A percentile compares a stretch with the other conserved stretches of the same genome.
Conservation (phyloP, 176 grass and related monocot genomes). For the Oryza glumipatula region DNA sequence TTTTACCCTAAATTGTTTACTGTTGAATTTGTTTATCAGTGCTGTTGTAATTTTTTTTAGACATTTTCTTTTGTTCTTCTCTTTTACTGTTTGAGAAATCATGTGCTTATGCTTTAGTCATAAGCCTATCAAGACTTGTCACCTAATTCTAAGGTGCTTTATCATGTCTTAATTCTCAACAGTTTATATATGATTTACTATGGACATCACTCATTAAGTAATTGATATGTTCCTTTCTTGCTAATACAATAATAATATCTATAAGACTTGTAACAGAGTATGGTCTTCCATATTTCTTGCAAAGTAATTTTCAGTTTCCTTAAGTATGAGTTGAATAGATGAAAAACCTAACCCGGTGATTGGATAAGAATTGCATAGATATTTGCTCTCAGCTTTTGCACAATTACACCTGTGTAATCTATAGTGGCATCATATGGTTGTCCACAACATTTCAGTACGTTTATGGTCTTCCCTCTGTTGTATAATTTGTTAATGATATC, state of each 20-base stretch:
- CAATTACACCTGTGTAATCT: not conserved
- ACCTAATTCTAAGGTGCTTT: constrained; percentile 19
- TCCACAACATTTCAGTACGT: not conserved
- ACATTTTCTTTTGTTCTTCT: not conserved
- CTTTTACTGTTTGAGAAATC: constrained; percentile 1
- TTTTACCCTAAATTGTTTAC: constrained; percentile 2
- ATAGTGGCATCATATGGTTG: constrained; percentile 1
- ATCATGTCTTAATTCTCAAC: not conserved
- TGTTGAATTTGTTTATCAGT: not conserved
- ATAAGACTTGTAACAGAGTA: not conserved
- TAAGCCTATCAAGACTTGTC: not conserved
- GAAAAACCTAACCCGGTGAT: not conserved
- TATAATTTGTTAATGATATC: not conserved
- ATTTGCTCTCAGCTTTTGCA: not conserved
- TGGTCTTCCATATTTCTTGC: not conserved
- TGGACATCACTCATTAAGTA: not conserved
- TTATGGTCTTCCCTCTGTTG: not conserved
- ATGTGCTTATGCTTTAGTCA: constrained; percentile 1
- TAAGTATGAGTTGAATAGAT: not conserved
- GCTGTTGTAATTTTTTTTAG: not conserved
- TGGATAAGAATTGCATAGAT: not conserved
- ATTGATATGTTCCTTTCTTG: not conserved
- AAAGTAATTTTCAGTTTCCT: not conserved
- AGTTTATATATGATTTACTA: not conserved
- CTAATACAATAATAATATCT: not conserved